phyloP scores from a whole-genome alignment of 1,284 basidiomycete genomes.

The Leccinum subrobustum region DNA sequence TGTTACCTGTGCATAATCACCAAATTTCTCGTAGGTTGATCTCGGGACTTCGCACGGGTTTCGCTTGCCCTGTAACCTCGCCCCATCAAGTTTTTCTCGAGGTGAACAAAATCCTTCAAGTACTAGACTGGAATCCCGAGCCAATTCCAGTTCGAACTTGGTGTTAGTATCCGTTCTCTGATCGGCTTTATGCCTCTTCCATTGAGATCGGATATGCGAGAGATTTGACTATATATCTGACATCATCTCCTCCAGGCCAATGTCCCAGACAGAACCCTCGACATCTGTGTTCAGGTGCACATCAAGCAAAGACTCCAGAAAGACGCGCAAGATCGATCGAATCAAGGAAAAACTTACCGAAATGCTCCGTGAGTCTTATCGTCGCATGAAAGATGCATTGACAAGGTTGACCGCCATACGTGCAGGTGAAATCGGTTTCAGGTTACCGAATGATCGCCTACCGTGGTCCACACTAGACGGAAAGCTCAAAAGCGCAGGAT shows the following conservation, averaged over 20 bases:
- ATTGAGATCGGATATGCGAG: not conserved
- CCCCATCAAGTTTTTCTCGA: too few species aligned
- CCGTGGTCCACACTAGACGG: constrained; percentile 14
- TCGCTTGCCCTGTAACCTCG: too few species aligned
- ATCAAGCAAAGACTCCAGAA: not conserved
- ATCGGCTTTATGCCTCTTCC: not conserved
- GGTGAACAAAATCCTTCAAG: too few species aligned
- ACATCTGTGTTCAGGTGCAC: not conserved
- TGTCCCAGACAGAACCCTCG: not conserved
- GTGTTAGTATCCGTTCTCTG: too few species aligned
- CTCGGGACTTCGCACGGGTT: too few species aligned
- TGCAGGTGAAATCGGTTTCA: constrained; percentile 5
- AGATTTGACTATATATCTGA: not conserved
- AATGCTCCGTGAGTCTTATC: constrained; percentile 12
- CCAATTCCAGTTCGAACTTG: too few species aligned
- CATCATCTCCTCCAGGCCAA: not conserved
- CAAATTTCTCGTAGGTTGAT: not conserved
- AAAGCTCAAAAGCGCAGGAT: not conserved
- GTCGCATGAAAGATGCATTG: not conserved
- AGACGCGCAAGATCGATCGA: not conserved
- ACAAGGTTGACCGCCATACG: not conserved
- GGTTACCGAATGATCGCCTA: not conserved
- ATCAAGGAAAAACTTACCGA: not conserved
- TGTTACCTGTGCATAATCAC: not conserved
- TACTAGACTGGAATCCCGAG: too few species aligned